Evolutionary conservation across 2,329 filamentous ascomycete species (phyloP), one percentile per base, ranked within the genome.

Genomic region (Talaromyces sp.): DNA sequence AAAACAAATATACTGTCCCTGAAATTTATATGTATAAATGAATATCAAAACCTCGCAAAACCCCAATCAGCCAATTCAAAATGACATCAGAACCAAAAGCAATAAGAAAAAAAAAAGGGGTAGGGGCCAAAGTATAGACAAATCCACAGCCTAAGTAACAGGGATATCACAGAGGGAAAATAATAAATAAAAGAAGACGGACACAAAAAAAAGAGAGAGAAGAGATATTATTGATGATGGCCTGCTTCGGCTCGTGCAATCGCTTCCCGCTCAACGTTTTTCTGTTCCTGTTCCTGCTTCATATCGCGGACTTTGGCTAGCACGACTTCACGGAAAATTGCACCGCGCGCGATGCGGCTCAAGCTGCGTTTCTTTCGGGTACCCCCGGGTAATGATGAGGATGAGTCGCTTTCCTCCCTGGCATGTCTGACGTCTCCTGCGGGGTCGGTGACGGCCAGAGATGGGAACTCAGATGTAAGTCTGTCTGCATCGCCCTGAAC

Each of bases 241-340:
- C 31, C 31, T 13, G 56, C 52, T 55, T 73, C 65, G 31, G 72
- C 70, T 55, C 74, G 77, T 60, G 78, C 77, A 21, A 78, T 73
- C 7, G 80, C 80, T 60, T 79, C 87, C 80, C 75, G 86, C 80
- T 77, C 90, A 73, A 84, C 76, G 73, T 88, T 87, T 67, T 89
- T 82, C 32, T 84, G 85, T 71, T 93, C 87, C 72, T 96, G 89
- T 69, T 93, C 85, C 67, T 91, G 89, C 82, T 96, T 96, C 84
- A 91, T 89, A 76, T 96, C 93, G 62, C 89, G 86, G 52, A 96
- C 91, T 80, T 97, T 98, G 65, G 93, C 93, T 61, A 96, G 81
- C 14, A 97, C 93, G 13, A 98, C 90, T 75, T 97, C 93, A 68
- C 90, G 86, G 85, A 98, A 97, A 69, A 98, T 96, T 64, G 91